These are phyloP conservation scores for Kluyveromyces lactis DNA, from an alignment of 805 yeast species.

Conservation along the genomic window DNA sequence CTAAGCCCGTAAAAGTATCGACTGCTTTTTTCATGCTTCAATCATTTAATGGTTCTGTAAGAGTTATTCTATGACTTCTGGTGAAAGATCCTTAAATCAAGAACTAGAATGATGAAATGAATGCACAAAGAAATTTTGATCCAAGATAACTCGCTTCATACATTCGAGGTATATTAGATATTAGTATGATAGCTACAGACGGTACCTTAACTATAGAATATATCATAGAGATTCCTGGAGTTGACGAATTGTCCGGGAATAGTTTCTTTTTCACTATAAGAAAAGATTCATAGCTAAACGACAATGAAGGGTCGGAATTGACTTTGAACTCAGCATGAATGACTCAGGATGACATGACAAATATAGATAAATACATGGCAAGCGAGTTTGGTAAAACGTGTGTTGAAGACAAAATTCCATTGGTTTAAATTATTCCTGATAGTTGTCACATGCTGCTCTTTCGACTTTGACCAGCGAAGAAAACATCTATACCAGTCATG, in stretches of 20 bases:
- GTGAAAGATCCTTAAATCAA: too few species aligned
- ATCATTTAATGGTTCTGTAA: too few species aligned
- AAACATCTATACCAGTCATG: background rate
- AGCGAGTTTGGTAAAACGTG: constrained; percentile 28
- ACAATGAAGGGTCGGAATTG: constrained; percentile 11
- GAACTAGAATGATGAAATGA: constrained; percentile 20
- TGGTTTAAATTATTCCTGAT: constrained; percentile 39
- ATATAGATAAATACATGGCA: constrained; percentile 15
- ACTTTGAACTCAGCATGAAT: constrained; percentile 30
- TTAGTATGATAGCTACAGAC: background rate
- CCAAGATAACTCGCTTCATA: background rate
- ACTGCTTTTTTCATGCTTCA: too few species aligned
- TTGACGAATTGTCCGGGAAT: constrained; percentile 3
- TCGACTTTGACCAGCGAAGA: constrained; percentile 10
- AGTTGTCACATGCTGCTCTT: constrained; percentile 24
- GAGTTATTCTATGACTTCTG: too few species aligned
- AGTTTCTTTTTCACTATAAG: constrained; percentile 12
- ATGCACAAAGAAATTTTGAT: constrained; percentile 27
- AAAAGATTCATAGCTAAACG: constrained; percentile 14
- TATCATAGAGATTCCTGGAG: background rate
- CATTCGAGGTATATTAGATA: background rate
- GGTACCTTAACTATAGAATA: background rate
- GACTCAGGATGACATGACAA: constrained; percentile 8
- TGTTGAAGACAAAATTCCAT: constrained; percentile 25
- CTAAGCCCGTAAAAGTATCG: too few species aligned